Base-by-base conservation (phyloP, 2,329 filamentous ascomycete genomes). In the Colletotrichum neosansevieriae region DNA sequence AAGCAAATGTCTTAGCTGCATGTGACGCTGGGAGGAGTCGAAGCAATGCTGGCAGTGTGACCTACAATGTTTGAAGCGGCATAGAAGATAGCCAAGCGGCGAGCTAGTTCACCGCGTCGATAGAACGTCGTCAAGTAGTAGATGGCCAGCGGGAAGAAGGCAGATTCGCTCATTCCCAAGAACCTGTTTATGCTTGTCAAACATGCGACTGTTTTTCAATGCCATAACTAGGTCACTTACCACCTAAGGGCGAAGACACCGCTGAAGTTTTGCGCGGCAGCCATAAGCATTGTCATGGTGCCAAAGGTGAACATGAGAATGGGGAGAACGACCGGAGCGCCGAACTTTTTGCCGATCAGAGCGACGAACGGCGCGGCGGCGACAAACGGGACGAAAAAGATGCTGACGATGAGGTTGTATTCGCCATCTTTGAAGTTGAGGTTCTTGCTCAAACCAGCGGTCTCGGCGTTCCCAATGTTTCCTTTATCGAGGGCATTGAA, bases 311-410 rank as follows among this genome's bases (percentile, higher is more conserved):
- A 85, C 91, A 94, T 94, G 82, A 92, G 85, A 54, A 89, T 76
- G 1, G 91, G 90, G n/a, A 94, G 80, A 4, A 92, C 89, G 40
- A 85, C 81, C 58, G 87, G 85, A 0, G 92, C 88, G 0, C 91
- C 91, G 74, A 86, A 92, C 71, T 88, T 90, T 80, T 94, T 94
- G 69, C 90, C 91, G 11, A 92, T 76, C 78, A 94, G 89, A 50
- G 79, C 79, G 1, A 82, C 71, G 9, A 80, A 76, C 0, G 90
- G 91, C 0, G 91, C 91, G 6, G 65, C 59, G 45, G 94, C 75
- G 59, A 94, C 91, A 75, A 91, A 94, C 0, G 92, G 92, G 6
- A 94, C 83, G 77, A 92, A 94, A 82, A 94, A 94, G 71, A 94
- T 89, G 71, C 84, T 87, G 45, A 94, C 78, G 53, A 93, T 83